These are phyloP conservation scores for Austroboletus novae-zelandiae DNA, from an alignment of 1,284 basidiomycete genomes.

Conservation along the genomic window DNA sequence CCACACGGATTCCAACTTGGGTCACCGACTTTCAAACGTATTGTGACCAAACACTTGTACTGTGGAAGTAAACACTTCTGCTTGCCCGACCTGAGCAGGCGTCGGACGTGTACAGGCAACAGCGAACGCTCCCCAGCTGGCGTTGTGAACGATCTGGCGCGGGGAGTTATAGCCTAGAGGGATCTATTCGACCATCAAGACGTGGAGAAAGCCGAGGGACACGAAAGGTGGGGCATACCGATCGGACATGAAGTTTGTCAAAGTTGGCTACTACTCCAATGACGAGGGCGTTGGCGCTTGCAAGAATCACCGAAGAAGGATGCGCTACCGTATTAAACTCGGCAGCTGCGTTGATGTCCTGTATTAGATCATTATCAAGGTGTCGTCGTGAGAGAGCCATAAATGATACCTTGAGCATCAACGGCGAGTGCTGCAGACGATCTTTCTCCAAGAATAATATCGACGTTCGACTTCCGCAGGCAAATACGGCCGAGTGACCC, in stretches of 20 bases:
- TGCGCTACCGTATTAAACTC: conserved; percentile 48
- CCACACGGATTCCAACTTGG: not conserved
- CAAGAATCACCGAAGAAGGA: conserved; percentile 56
- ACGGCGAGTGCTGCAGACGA: conserved; percentile 64
- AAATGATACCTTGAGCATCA: conserved; percentile 66
- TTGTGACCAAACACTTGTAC: conserved; percentile 69
- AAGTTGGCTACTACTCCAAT: conserved; percentile 69
- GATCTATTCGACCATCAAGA: conserved; percentile 44
- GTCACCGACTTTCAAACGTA: conserved; percentile 55
- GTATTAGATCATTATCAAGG: not conserved
- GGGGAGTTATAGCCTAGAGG: conserved; percentile 69
- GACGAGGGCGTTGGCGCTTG: conserved; percentile 52
- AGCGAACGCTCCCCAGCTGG: conserved; percentile 55
- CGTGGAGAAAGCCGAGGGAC: not conserved
- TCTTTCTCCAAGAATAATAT: conserved; percentile 68
- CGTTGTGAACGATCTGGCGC: conserved; percentile 58
- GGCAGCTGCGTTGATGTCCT: conserved; percentile 64
- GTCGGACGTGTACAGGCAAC: conserved; percentile 55
- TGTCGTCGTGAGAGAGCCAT: not conserved
- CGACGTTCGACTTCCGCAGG: conserved; percentile 60
- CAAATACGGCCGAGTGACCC: conserved; percentile 56
- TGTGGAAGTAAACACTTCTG: conserved; percentile 48
- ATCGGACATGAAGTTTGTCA: conserved; percentile 79
- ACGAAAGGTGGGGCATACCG: conserved; percentile 45
- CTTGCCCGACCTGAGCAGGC: conserved; percentile 55